Evolutionary conservation across 192 early-diverging fungal genomes (phyloP).

Genomic region (Coemansia sp.): DNA sequence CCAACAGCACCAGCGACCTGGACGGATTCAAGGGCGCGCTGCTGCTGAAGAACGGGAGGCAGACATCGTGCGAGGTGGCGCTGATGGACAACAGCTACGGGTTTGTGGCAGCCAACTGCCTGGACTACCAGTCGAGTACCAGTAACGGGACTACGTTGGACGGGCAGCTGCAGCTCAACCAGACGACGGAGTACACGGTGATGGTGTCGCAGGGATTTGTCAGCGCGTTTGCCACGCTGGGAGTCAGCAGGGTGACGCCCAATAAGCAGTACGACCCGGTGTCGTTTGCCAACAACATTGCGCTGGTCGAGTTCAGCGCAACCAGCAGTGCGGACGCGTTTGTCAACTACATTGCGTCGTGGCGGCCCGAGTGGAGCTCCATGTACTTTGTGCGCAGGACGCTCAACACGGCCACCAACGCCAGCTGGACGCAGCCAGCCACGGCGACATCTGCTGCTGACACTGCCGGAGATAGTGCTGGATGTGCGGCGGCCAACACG

Average conservation of each 20-base stretch:
- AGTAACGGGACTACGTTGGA: no score
- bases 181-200: slow-evolving; percentile 33
- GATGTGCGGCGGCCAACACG: slow-evolving; percentile 19
- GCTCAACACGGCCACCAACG: slow-evolving; percentile 2
- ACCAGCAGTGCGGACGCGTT: slow-evolving; percentile 12
- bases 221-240: slow-evolving; percentile 19
- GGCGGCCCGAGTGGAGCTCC: slow-evolving; percentile 40
- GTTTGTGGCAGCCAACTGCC: slow-evolving; percentile 42
- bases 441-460: slow-evolving; percentile 5
- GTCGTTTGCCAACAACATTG: slow-evolving; percentile 52
- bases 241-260: slow-evolving; percentile 26
- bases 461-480: background rate
- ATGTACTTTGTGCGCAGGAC: slow-evolving; percentile 38
- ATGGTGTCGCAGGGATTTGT: slow-evolving; percentile 22
- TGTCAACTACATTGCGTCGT: slow-evolving; percentile 49
- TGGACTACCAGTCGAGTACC: slow-evolving; percentile 22
- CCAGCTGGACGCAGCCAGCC: slow-evolving; percentile 24
- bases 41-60: slow-evolving; percentile 45
- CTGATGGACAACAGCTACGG: slow-evolving; percentile 38
- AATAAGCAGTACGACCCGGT: slow-evolving; percentile 38
- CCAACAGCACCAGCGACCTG: slow-evolving; percentile 26
- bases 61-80: slow-evolving; percentile 49
- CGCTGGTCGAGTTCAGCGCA: slow-evolving; percentile 28
- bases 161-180: slow-evolving; percentile 6
- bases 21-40: slow-evolving; percentile 41